Percentiles rank a stretch among this genome's conserved stretches.
These are phyloP conservation scores for Nicotiana rustica DNA, from an alignment of 305 asterid genomes.

Conservation along the genomic window DNA sequence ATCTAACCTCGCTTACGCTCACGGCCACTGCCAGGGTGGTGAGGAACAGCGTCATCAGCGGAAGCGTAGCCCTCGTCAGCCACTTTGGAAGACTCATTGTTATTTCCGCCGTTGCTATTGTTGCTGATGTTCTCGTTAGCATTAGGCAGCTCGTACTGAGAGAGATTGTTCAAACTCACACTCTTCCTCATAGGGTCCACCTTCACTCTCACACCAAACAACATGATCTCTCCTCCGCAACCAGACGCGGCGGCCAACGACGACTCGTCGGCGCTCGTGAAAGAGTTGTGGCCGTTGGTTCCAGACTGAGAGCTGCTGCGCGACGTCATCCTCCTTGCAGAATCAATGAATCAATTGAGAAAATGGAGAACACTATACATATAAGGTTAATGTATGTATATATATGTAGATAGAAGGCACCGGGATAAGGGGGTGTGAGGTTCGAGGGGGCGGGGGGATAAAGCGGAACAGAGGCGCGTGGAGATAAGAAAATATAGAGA, in stretches of 20 bases:
- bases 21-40: constrained; percentile 51
- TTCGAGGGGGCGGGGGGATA: background rate
- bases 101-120: constrained; percentile 39
- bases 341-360: background rate
- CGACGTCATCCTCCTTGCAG: background rate
- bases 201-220: constrained; percentile 56
- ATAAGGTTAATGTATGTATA: background rate
- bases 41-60: constrained; percentile 70
- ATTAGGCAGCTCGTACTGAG: constrained; percentile 45
- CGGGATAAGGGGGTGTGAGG: background rate
- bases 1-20: constrained; percentile 94
- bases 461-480: constrained; percentile 4
- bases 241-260: background rate
- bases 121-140: constrained; percentile 34
- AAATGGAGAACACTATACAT: background rate
- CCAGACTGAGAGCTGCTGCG: background rate
- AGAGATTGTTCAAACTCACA: constrained; percentile 55
- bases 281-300: constrained; percentile 20
- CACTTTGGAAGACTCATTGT: constrained; percentile 42
- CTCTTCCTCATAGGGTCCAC: constrained; percentile 60
- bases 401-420: background rate
- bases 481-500: constrained; percentile 18
- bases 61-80: constrained; percentile 64
- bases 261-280: background rate
- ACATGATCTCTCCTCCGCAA: constrained; percentile 43